Base-by-base conservation (phyloP, 2,329 filamentous ascomycete species). In the Penicillium brasilianum region DNA sequence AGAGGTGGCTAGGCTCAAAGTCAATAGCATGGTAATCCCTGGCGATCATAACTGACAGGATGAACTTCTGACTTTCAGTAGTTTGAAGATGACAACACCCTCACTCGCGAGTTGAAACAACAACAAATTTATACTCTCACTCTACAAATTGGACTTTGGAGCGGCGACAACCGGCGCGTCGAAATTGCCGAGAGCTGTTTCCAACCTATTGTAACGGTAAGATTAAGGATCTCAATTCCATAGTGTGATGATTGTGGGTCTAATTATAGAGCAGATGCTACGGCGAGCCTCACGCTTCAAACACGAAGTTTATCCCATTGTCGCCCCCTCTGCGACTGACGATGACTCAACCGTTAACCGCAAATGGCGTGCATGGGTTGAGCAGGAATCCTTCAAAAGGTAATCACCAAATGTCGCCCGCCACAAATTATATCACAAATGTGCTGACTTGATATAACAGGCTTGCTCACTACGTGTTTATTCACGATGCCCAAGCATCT, bases 271-370 rank as follows among this genome's bases (percentile, higher is more conserved):
- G 44, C 44, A 48, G 44, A 48, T 48, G 44, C 44, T 48, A 16
- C 44, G 44, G 44, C 44, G 44, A 48, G 44, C 44, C 44, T 48
- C 44, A 10, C 44, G 44, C 44, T 48, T 48, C 44, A 48, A 48
- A 48, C n/a, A 30, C 44, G 44, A 48, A 48, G 44, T 10, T 25
- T 48, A 48, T 48, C 22, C 20, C 44, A 30, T 48, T 28, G 11
- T 48, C 44, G 22, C 44, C 16, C 44, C 28, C 44, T 25, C 44
- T 30, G 44, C 44, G 22, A 28, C 44, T 28, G 44, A 48, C 20
- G 44, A 48, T 48, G 22, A 28, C 1, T n/a, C 20, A 48, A 48
- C 20, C 22, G 9, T 48, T 18, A 20, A 48, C 11, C 44, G 10
- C 20, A 48, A 48, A 48, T 48, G 44, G 44, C 44, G 44, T 48